These are phyloP conservation scores for Casuarina equisetifolia DNA, from an alignment of 306 rosid genomes.

Conservation along the genomic window DNA sequence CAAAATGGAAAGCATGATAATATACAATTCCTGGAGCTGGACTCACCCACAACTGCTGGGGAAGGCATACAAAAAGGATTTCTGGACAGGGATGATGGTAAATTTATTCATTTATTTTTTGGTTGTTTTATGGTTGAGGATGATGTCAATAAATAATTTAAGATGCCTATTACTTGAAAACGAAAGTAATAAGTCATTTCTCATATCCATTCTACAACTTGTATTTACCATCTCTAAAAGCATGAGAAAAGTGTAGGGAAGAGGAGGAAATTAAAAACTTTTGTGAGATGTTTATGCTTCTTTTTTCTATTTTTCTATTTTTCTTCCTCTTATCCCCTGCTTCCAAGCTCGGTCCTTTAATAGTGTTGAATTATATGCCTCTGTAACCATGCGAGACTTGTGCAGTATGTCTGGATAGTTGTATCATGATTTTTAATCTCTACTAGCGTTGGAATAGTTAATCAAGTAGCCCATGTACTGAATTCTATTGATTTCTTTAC, in stretches of 20 bases:
- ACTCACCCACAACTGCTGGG: constrained; percentile 48
- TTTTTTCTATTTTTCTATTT: neutral
- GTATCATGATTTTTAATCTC: neutral
- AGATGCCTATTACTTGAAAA: constrained; percentile 3
- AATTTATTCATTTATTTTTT: neutral
- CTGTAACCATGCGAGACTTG: neutral
- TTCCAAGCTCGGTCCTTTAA: neutral
- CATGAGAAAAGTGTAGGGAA: too few species aligned
- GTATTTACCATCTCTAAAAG: neutral
- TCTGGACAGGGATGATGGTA: constrained; percentile 58
- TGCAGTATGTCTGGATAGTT: neutral
- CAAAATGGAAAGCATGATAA: constrained; percentile 49
- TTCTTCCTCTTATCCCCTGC: neutral
- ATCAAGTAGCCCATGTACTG: neutral
- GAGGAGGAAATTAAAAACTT: neutral
- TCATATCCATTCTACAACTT: neutral
- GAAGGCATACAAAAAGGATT: constrained; percentile 50
- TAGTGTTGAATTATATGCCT: neutral
- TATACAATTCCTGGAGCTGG: constrained; percentile 83
- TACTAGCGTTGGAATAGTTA: neutral
- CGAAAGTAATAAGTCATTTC: neutral
- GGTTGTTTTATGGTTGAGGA: constrained; percentile 20
- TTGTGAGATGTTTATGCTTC: neutral
- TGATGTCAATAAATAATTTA: constrained; percentile 45
- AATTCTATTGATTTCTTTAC: neutral